These are phyloP conservation scores for Flaveria bidentis DNA, from an alignment of 129 eudicot genomes.

Conservation along the genomic window DNA sequence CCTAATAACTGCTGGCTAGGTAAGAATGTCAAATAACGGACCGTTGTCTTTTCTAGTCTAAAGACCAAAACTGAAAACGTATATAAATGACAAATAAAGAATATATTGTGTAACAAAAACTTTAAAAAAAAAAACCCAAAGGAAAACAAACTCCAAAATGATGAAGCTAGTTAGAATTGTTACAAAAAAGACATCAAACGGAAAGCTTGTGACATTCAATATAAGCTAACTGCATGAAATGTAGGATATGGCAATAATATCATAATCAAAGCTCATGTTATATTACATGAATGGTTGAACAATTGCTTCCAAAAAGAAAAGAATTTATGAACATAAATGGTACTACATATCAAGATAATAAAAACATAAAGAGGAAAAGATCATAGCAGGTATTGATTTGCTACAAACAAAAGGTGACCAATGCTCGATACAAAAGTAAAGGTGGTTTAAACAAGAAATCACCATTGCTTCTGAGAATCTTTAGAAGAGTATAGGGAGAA, in stretches of 20 bases:
- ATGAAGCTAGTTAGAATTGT: neutral
- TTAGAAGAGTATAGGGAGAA: constrained; percentile 67
- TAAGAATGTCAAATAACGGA: neutral
- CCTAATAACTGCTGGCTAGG: constrained; percentile 8
- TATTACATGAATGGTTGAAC: neutral
- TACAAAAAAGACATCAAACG: neutral
- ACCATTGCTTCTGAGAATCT: constrained; percentile 54
- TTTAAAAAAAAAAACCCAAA: neutral
- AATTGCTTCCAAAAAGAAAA: constrained; percentile 11
- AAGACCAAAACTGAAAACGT: neutral
- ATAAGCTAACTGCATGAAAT: neutral
- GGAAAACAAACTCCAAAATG: neutral
- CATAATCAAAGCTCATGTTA: neutral
- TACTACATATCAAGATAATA: neutral
- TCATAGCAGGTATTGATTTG: neutral
- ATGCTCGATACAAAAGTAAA: neutral
- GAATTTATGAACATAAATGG: neutral
- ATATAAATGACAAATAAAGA: neutral
- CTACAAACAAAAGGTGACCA: neutral
- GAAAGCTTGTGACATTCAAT: neutral
- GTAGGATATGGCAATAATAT: neutral
- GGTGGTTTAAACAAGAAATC: neutral
- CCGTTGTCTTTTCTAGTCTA: neutral
- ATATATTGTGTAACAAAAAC: neutral
- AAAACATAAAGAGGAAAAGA: neutral